A percentile compares a stretch with the other conserved stretches of the same genome.
Evolutionary conservation across 140 eudicot genomes (phyloP).

Genomic region (Anethum foeniculum): DNA sequence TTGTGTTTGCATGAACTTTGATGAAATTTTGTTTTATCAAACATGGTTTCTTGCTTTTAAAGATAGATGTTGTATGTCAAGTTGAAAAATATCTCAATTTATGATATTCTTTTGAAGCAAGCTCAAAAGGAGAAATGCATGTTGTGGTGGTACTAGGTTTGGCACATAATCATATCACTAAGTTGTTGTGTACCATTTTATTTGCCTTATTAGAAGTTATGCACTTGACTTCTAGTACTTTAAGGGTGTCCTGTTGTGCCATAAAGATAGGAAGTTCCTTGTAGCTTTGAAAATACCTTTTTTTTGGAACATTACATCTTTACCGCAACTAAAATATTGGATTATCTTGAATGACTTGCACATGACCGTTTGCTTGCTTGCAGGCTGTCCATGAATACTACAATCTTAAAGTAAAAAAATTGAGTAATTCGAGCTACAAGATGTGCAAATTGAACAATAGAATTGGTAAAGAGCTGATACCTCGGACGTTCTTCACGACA

Average conservation of each 20-base stretch:
- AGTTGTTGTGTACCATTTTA: background rate
- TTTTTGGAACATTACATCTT: background rate
- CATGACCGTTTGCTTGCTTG: slow-evolving; percentile 1
- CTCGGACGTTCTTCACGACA: slow-evolving; percentile 15
- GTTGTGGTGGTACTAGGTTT: background rate
- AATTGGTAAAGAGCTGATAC: background rate
- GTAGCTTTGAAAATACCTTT: background rate
- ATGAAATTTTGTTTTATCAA: background rate
- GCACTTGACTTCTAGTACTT: background rate
- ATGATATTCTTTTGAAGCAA: background rate
- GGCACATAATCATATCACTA: background rate
- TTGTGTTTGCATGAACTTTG: background rate
- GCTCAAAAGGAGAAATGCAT: background rate
- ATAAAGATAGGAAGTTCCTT: background rate
- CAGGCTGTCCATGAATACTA: slow-evolving; percentile 61
- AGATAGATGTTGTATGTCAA: background rate
- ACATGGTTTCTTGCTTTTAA: background rate
- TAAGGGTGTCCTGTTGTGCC: background rate
- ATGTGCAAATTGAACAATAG: background rate
- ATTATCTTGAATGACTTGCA: background rate
- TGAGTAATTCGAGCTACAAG: slow-evolving; percentile 6
- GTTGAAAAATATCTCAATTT: background rate
- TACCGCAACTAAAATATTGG: background rate
- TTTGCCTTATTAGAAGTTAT: background rate
- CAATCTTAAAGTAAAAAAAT: slow-evolving; percentile 26